Base-by-base conservation (phyloP, 257 asterid species). In the Solanum chilense region DNA sequence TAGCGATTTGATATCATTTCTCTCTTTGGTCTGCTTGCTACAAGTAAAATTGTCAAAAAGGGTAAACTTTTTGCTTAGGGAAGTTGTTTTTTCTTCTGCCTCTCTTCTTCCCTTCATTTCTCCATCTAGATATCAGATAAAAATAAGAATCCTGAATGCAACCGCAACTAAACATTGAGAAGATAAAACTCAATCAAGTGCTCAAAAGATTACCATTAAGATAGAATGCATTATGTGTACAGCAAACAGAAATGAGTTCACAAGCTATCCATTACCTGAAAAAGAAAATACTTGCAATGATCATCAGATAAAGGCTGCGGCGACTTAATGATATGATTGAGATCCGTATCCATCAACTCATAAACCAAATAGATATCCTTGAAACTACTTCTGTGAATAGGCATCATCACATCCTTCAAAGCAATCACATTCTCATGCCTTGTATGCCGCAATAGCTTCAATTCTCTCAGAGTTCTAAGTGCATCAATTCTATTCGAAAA, bases 321-420 rank as follows among this genome's bases (percentile, higher is more conserved):
- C 6, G 92, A 90, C 91, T 90, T 91, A 21, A 91, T 91, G 52
- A 91, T 91, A 31, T 91, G 92, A 80, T 91, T 91, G 87, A 91
- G 92, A 88, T 91, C 93, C 4, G 93, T 91, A 68, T 91, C 93
- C 93, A 91, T 91, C 81, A 91, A 83, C 86, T 91, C 93, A 87
- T 88, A 91, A 68, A 91, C 93, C 90, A 91, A 85, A 81, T 91
- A 91, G 73, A 91, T 82, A 89, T 91, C 93, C 86, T 91, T 88
- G 74, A 91, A 91, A 70, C 87, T 87, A 29, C 83, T 88, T 73
- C 87, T 86, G 5, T 88, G 87, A 68, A 86, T 58, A 35, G 93
- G 93, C 88, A 90, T 90, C 93, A 91, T 90, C n/a, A 90, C 91
- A 84, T 91, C 93, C 89, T 90, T 91, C 89, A 91, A 86, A 39